Evolutionary conservation across 192 early-diverging fungal genomes (phyloP), one percentile per base, ranked within the genome.

Genomic region (Coemansia sp.): DNA sequence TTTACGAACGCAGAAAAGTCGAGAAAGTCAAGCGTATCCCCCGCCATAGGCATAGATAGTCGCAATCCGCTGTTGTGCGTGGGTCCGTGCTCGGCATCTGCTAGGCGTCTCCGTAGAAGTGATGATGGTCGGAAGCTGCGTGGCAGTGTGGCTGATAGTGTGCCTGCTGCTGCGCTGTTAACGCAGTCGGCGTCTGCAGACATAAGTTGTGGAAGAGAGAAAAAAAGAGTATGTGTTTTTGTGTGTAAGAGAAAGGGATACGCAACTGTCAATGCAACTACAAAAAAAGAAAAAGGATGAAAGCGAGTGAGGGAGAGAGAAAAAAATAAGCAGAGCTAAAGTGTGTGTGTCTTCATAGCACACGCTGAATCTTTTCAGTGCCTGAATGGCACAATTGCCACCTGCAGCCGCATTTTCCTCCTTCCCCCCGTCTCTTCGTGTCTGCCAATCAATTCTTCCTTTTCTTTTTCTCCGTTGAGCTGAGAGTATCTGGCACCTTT

Each of bases 101-200:
- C 53, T 12, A 58, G 31, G 4, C 78, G 78, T 66, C 73, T 73
- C 66, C 78, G 70, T 31, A 75, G 63, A 1, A 70, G 44, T 46
- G 72, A 41, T 9, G 78, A 80, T 24, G 70, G 69, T 39, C 66
- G 78, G 22, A 75, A 69, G 43, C 53, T 66, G 39, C 66, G 66
- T 20, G 73, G 73, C 24, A 80, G 61, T 49, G 78, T 75, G 15
- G 78, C 71, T 3, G 70, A n/a, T 50, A 57, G 24, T 60, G 57
- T 33, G 16, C 31, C 57, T 6, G 31, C 34, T 12, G 27, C 16
- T 1, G 57, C 16, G 29, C 57, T 33, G 31, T 29, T n/a, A n/a
- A n/a, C n/a, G n/a, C n/a, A n/a, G n/a, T n/a, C 57, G 57, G 47
- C 49, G 31, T 66, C 46, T 29, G 65, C 65, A 44, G 47, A n/a